phyloP scores from a whole-genome alignment of 2,329 filamentous ascomycete species.

The Colletotrichum tanaceti region DNA sequence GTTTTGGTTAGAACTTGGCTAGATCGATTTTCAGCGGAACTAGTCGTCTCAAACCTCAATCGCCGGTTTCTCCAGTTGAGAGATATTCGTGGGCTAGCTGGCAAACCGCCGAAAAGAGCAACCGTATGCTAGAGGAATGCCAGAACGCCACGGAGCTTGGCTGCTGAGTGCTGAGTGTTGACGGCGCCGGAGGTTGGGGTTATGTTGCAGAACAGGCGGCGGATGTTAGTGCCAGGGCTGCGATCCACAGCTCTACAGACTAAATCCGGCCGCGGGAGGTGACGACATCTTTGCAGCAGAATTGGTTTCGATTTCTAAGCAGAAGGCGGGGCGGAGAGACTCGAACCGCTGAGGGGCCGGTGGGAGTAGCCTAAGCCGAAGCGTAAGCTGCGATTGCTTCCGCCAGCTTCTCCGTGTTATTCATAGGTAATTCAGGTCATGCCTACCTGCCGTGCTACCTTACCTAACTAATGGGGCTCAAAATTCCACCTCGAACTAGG shows the following conservation, averaged over 20 bases:
- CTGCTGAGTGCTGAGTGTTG: neutral
- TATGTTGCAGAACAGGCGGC: neutral
- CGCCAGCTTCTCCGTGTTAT: constrained; percentile 22
- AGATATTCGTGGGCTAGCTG: neutral
- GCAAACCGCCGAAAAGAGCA: neutral
- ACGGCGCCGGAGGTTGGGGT: neutral
- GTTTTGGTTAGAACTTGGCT: too few relatives aligned
- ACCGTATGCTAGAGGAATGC: neutral
- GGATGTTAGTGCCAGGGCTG: neutral
- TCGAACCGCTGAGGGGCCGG: too few relatives aligned
- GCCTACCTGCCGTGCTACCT: too few relatives aligned
- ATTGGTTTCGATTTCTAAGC: constrained; percentile 35
- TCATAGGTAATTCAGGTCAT: too few relatives aligned
- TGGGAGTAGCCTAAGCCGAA: too few relatives aligned
- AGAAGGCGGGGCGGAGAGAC: neutral
- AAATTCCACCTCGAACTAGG: constrained; percentile 5
- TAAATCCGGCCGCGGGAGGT: neutral
- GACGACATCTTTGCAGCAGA: constrained; percentile 15
- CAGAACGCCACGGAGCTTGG: neutral
- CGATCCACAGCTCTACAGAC: neutral
- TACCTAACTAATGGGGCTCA: neutral
- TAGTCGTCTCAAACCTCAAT: neutral
- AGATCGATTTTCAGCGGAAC: neutral
- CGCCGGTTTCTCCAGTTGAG: neutral
- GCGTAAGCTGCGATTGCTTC: neutral